Conservation (phyloP, 2,329 filamentous ascomycete species). For the Fusarium nematophilum region DNA sequence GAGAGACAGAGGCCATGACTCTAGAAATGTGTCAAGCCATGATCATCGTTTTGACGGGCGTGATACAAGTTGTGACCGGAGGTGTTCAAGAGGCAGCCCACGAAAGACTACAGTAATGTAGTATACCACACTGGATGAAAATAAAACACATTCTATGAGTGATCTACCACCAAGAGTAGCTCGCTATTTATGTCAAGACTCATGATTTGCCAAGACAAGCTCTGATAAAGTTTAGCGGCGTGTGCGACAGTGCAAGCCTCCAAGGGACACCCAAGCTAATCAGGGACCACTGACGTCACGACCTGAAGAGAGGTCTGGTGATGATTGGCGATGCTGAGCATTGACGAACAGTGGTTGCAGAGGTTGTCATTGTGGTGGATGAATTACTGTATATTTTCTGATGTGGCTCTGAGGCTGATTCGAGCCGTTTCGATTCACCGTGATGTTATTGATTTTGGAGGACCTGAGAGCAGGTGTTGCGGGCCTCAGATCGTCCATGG, state of each 20-base stretch:
- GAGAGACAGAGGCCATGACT: neutral
- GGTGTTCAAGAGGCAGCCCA: too few relatives aligned
- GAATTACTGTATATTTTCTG: neutral
- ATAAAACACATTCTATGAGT: too few relatives aligned
- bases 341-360: neutral
- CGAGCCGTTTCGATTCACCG: neutral
- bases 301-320: constrained; percentile 20
- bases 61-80: too few relatives aligned
- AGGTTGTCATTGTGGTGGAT: constrained; percentile 3
- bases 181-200: too few relatives aligned
- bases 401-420: neutral
- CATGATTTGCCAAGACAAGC: neutral
- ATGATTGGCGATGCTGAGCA: constrained; percentile 9
- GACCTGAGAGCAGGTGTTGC: neutral
- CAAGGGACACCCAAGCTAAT: constrained; percentile 26
- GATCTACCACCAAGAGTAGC: too few relatives aligned
- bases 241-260: constrained; percentile 6
- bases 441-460: neutral
- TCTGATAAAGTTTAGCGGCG: constrained; percentile 7
- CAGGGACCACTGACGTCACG: constrained; percentile 35
- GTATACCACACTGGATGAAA: too few relatives aligned
- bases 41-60: too few relatives aligned
- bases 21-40: neutral
- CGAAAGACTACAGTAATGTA: too few relatives aligned
- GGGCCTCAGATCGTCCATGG: constrained; percentile 17